phyloP scores from a whole-genome alignment of 768 basidiomycete species.

The Pisolithus microcarpus region DNA sequence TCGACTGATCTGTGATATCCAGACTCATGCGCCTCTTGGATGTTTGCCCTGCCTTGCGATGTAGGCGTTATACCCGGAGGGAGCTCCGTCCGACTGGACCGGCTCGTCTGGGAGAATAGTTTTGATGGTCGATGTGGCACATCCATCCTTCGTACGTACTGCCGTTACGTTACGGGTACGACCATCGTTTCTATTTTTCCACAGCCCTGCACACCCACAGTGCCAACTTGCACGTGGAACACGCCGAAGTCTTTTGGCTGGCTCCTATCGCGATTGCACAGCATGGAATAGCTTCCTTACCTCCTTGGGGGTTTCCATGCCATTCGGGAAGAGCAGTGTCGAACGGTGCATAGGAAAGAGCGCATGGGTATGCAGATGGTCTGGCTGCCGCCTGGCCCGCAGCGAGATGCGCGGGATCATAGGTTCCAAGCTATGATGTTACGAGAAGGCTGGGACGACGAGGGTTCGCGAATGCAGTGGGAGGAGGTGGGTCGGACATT shows the following conservation, averaged over 20 bases:
- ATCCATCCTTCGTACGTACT: constrained; percentile 41
- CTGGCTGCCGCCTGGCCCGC: constrained; percentile 13
- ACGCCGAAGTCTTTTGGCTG: constrained; percentile 22
- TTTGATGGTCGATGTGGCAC: constrained; percentile 50
- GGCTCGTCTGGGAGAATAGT: constrained; percentile 42
- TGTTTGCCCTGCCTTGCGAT: constrained; percentile 28
- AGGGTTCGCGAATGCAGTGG: constrained; percentile 40
- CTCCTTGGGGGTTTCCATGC: constrained; percentile 51
- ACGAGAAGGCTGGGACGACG: constrained; percentile 37
- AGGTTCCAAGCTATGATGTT: constrained; percentile 5
- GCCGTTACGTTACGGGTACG: not conserved
- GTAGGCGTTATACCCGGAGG: constrained; percentile 26
- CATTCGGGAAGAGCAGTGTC: constrained; percentile 40
- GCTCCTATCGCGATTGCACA: constrained; percentile 34
- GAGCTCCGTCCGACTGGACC: constrained; percentile 35
- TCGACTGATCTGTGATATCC: not conserved
- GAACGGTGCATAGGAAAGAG: constrained; percentile 33
- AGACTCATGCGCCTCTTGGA: constrained; percentile 32
- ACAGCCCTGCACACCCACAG: constrained; percentile 40
- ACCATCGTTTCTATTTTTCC: constrained; percentile 1
- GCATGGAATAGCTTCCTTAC: constrained; percentile 11
- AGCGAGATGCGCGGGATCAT: too few species aligned
- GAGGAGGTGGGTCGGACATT: constrained; percentile 43
- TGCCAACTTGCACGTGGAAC: constrained; percentile 23
- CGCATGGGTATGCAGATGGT: constrained; percentile 34